Conservation (phyloP, 1,284 basidiomycete species). For the Fomitopsis schrenkii region DNA sequence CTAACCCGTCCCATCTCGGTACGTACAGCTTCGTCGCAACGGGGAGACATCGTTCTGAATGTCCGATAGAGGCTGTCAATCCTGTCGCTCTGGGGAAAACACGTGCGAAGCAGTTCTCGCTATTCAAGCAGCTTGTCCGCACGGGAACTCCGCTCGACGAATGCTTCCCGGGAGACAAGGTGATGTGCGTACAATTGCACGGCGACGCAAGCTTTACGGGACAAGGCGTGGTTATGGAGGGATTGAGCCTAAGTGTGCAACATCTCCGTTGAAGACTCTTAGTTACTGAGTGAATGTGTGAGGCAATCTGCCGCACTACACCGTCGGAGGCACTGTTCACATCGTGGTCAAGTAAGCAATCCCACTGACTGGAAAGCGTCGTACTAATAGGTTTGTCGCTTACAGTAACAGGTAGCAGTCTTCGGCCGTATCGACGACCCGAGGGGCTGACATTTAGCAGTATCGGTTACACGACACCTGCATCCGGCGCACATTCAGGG, state of each 20-base stretch:
- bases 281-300: not conserved
- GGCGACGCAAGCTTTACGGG: slow-evolving; percentile 89
- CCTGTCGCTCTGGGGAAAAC: slow-evolving; percentile 87
- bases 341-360: slow-evolving; percentile 82
- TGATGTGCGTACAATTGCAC: slow-evolving; percentile 85
- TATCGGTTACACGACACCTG: slow-evolving; percentile 88
- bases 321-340: slow-evolving; percentile 84
- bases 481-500: slow-evolving; percentile 77
- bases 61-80: slow-evolving; percentile 68
- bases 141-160: slow-evolving; percentile 42
- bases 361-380: not conserved
- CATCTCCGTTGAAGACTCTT: not conserved
- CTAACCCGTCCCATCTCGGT: slow-evolving; percentile 88
- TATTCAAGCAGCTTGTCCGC: slow-evolving; percentile 52
- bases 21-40: slow-evolving; percentile 9
- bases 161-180: slow-evolving; percentile 79
- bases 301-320: slow-evolving; percentile 86
- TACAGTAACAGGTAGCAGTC: slow-evolving; percentile 47
- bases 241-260: slow-evolving; percentile 67
- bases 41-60: not conserved
- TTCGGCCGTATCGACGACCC: not conserved
- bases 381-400: not conserved
- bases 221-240: slow-evolving; percentile 89
- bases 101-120: slow-evolving; percentile 85
- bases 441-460: slow-evolving; percentile 33